Percentiles rank a stretch among this genome's conserved stretches.
These are phyloP conservation scores for Tolypocladium ophioglossoides DNA, from an alignment of 2,329 filamentous ascomycete genomes.

Conservation along the genomic window DNA sequence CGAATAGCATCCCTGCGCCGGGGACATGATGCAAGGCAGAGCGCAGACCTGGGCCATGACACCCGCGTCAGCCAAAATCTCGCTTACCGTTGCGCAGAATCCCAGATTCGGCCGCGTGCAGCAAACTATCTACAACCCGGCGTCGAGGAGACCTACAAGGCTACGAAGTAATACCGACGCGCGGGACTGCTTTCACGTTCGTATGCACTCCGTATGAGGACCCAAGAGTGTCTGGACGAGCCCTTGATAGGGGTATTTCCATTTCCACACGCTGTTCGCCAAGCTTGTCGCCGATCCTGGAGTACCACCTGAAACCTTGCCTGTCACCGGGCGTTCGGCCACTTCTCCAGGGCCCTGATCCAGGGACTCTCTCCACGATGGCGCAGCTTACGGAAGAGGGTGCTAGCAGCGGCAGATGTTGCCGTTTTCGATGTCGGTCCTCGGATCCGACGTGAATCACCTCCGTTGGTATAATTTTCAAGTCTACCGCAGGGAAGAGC, in stretches of 20 bases:
- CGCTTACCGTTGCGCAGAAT: conserved; percentile 2
- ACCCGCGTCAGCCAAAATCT: not conserved
- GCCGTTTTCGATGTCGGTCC: not conserved
- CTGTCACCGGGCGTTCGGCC: not conserved
- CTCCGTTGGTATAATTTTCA: not conserved
- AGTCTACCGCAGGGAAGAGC: not conserved
- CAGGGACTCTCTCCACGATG: not conserved
- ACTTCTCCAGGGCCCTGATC: not conserved
- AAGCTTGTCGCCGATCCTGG: not conserved
- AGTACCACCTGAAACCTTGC: conserved; percentile 1
- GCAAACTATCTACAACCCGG: conserved; percentile 2
- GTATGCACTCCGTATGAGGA: too few species aligned
- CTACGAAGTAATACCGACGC: too few species aligned
- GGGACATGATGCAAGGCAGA: not conserved
- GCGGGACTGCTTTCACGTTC: not conserved
- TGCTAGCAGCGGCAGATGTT: not conserved
- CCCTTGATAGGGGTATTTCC: not conserved
- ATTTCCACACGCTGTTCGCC: not conserved
- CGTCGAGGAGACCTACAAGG: not conserved
- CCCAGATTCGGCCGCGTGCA: conserved; percentile 8
- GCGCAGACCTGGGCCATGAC: not conserved
- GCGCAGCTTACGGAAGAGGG: not conserved
- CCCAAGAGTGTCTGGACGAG: not conserved
- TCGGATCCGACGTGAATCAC: not conserved
- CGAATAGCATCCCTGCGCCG: not conserved